Conservation (phyloP, 805 yeast genomes). For the Yarrowia deformans region DNA sequence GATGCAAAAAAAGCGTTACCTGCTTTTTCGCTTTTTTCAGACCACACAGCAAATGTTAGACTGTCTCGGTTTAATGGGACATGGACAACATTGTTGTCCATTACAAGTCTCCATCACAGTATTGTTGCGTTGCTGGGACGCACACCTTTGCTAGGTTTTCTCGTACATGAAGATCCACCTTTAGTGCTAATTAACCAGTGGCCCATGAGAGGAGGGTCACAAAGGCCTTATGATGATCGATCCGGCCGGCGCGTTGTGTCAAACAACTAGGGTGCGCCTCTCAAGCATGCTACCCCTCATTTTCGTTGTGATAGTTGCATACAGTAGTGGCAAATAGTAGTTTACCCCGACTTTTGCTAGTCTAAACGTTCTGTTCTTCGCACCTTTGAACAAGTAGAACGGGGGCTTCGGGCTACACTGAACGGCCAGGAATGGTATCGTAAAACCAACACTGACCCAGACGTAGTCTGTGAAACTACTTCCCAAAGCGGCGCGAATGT, state of each 20-base stretch:
- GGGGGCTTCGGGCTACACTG: not conserved
- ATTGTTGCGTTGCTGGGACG: not conserved
- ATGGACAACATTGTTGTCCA: too few relatives aligned
- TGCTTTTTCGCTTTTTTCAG: too few relatives aligned
- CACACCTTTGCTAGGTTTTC: not conserved
- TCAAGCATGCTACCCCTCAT: slow-evolving; percentile 22
- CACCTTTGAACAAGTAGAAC: not conserved
- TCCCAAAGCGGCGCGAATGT: not conserved
- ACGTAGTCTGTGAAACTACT: not conserved
- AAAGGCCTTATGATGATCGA: not conserved
- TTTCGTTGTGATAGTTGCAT: not conserved
- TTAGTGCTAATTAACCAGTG: slow-evolving; percentile 6
- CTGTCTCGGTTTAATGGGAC: not conserved
- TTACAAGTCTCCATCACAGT: not conserved
- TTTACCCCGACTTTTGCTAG: slow-evolving; percentile 15
- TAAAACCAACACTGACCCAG: not conserved
- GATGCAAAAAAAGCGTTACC: not conserved
- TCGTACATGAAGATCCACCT: slow-evolving; percentile 30
- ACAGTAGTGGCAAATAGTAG: not conserved
- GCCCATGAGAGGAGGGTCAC: slow-evolving; percentile 7
- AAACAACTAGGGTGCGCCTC: not conserved
- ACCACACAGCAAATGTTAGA: not conserved
- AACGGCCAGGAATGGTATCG: not conserved
- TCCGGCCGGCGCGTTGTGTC: slow-evolving; percentile 20
- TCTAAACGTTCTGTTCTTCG: not conserved